Conservation (phyloP, 768 basidiomycete species). For the Trametes gibbosa region DNA sequence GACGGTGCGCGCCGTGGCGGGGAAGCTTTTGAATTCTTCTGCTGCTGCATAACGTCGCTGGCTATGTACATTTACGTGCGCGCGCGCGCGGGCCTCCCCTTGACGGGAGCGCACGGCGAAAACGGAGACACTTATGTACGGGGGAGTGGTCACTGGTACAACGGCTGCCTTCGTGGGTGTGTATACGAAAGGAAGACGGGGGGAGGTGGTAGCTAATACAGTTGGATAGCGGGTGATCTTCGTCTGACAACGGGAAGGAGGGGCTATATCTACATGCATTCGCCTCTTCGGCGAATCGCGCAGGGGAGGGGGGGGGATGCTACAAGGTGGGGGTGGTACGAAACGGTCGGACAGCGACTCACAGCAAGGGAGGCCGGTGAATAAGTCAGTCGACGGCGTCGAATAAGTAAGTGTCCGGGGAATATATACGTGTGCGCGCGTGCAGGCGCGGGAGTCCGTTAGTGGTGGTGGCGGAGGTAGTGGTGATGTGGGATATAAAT, state of each 20-base stretch:
- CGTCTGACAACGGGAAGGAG: too few species aligned
- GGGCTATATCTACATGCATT: slow-evolving; percentile 10
- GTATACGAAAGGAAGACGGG: background rate
- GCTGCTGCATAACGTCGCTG: slow-evolving; percentile 32
- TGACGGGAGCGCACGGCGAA: background rate
- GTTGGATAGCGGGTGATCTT: background rate
- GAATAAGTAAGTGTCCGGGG: slow-evolving; percentile 8
- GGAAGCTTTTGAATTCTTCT: slow-evolving; percentile 48
- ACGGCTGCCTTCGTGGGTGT: too few species aligned
- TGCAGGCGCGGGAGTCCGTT: slow-evolving; percentile 7
- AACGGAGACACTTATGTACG: background rate
- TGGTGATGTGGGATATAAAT: slow-evolving; percentile 8
- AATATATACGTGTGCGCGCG: slow-evolving; percentile 16
- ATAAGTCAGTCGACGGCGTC: slow-evolving; percentile 15
- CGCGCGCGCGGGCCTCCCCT: background rate
- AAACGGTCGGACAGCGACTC: background rate
- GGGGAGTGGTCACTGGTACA: background rate
- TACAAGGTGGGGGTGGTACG: background rate
- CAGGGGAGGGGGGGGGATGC: too few species aligned
- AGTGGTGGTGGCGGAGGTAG: background rate
- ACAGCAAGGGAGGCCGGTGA: slow-evolving; percentile 12
- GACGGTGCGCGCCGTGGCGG: slow-evolving; percentile 65
- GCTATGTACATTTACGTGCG: background rate
- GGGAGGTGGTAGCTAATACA: slow-evolving; percentile 3
- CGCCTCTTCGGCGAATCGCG: background rate